Conservation (phyloP, 78 protist species). For the Dictyostelium intermedium region DNA sequence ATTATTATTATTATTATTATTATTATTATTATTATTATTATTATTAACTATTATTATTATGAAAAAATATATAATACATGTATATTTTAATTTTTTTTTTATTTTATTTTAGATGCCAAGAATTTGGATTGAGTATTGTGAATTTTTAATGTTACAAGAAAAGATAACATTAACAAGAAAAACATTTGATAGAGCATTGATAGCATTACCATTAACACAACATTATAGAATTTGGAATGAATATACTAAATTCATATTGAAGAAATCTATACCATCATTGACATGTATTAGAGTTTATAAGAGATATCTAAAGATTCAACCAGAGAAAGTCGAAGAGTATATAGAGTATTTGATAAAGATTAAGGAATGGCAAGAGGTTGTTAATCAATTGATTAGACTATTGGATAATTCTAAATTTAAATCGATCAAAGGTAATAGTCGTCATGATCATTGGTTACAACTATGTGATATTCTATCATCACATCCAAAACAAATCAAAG, state of each 20-base stretch:
- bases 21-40: neutral
- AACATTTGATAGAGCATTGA: conserved; percentile 96
- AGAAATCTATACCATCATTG: conserved; percentile 80
- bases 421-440: conserved; percentile 88
- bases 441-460: conserved; percentile 96
- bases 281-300: conserved; percentile 91
- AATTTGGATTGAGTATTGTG: conserved; percentile 97
- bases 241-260: conserved; percentile 88
- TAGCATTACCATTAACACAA: conserved; percentile 98
- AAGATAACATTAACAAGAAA: conserved; percentile 91
- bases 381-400: conserved; percentile 47
- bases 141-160: conserved; percentile 86
- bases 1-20: neutral
- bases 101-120: conserved; percentile 97
- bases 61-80: too few relatives aligned
- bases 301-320: conserved; percentile 92
- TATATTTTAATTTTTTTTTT: too few relatives aligned
- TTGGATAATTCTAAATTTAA: conserved; percentile 86
- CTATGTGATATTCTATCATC: conserved; percentile 91
- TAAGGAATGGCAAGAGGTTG: conserved; percentile 89
- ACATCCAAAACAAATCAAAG: conserved; percentile 25
- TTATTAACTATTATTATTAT: neutral
- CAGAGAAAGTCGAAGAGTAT: conserved; percentile 91
- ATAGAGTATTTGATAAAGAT: conserved; percentile 87
- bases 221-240: conserved; percentile 97